phyloP scores from a whole-genome alignment of 768 basidiomycete genomes.

The Boletus huronensis region DNA sequence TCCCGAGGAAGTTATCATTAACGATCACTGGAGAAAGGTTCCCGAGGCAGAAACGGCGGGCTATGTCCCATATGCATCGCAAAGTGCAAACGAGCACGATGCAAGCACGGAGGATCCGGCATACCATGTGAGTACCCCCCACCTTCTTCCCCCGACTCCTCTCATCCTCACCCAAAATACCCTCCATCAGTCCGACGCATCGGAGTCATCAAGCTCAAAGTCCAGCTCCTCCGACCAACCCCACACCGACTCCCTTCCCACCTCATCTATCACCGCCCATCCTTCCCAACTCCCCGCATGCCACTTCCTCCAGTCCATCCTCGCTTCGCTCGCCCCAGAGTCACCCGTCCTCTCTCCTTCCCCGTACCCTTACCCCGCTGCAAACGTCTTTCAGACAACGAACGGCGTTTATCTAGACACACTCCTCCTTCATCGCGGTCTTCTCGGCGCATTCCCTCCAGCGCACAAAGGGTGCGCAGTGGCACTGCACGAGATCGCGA shows the following conservation, averaged over 20 bases:
- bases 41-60: slow-evolving; percentile 17
- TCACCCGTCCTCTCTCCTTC: slow-evolving; percentile 33
- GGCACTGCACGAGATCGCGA: slow-evolving; percentile 64
- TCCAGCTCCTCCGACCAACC: slow-evolving; percentile 34
- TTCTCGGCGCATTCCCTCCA: slow-evolving; percentile 56
- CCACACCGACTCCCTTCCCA: slow-evolving; percentile 14
- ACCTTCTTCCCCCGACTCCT: too few relatives aligned
- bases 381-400: slow-evolving; percentile 46
- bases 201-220: slow-evolving; percentile 44
- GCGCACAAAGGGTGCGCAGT: slow-evolving; percentile 63
- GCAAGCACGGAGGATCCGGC: slow-evolving; percentile 44
- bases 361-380: slow-evolving; percentile 31
- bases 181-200: slow-evolving; percentile 40
- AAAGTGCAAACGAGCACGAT: slow-evolving; percentile 39
- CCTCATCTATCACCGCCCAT: slow-evolving; percentile 11
- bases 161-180: not conserved
- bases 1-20: slow-evolving; percentile 3
- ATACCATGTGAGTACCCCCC: slow-evolving; percentile 36
- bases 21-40: slow-evolving; percentile 34
- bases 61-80: slow-evolving; percentile 29
- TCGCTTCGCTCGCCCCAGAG: slow-evolving; percentile 48
- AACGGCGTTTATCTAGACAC: slow-evolving; percentile 75
- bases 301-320: slow-evolving; percentile 59
- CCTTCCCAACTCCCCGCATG: slow-evolving; percentile 44
- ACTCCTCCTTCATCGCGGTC: slow-evolving; percentile 75